Base-by-base conservation (phyloP, 148 eudicot species). In the Pouteria glomerata region DNA sequence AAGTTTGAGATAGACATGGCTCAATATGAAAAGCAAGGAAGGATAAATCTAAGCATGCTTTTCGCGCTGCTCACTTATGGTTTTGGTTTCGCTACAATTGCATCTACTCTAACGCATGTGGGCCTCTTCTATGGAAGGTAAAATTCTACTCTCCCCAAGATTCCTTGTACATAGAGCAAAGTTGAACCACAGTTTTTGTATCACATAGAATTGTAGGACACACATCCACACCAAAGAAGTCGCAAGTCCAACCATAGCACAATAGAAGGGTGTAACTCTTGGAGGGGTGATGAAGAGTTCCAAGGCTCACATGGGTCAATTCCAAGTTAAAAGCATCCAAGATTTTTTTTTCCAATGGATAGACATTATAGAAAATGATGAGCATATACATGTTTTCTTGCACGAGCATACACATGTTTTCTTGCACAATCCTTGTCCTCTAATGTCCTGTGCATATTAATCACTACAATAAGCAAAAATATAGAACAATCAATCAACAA, bases 31-130 rank as follows among this genome's bases (percentile, higher is more conserved):
- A 51, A 88, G 68, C 89, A 90, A 79, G 98, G 98, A 50, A 63
- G 79, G 61, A 87, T 93, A 66, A 88, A 93, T 72, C 74, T 93
- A 67, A 93, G 98, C 85, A 87, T 83, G 82, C 85, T 90, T 77
- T 93, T 93, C n/a, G 96, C 96, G n/a, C n/a, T n/a, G 39, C 90
- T 93, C 39, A 87, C 92, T 50, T 93, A 93, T 69, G 98, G 98
- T 47, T 90, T 92, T 74, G 96, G 98, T 45, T 93, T 93, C 47
- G 98, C 98, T 13, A 84, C 98, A 29, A 90, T 93, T 30, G 96
- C 98, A 6, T 60, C 98, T 19, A 93, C 96, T 39, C 79, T 93
- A 34, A 82, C 96, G 35, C 98, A 90, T 79, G 98, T 93, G 14
- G 80, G 74, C 66, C 77, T 84, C 75, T 93, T 93, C 86, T 84